Evolutionary conservation across 805 yeast species (phyloP), one percentile per base, ranked within the genome.

Genomic region (Nakazawaea anatomiae): DNA sequence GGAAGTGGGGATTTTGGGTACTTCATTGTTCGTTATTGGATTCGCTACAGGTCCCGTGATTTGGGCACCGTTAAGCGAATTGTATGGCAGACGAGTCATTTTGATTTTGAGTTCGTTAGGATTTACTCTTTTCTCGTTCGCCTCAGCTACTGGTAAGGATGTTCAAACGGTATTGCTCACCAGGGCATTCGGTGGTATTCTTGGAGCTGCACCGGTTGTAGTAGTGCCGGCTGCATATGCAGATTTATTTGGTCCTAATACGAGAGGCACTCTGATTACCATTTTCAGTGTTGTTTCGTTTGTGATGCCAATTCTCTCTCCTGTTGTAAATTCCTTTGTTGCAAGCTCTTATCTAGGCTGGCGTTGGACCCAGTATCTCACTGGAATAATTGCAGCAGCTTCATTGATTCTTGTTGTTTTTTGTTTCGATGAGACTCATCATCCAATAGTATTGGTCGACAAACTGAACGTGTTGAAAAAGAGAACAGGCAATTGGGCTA

Each of bases 41-140:
- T 92, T 90, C 68, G 97, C 97, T 1, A 77, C 89, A 0, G 97
- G 97, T 18, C 98, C 98, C 4, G 73, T 91, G 47, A 60, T 89
- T 38, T 91, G 94, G 89, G 97, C 94, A 29, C 96, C 96, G 4
- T 64, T 87, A 38, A 84, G 92, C n/a, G 96, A 87, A 64, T 60
- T 85, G 38, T 83, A 75, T 57, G 94, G 95, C 50, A 78, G 96
- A 66, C 78, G 79, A 63, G 66, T 76, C 14, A 82, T 87, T 12
- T 59, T 87, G 50, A 56, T 85, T 2, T 55, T 80, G 3, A 79
- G 90, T 5, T 65, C 76, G 4, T 69, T 87, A 41, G 78, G 85
- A 1, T 77, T 79, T 61, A 69, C 76, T 25, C 59, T 77, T 44
- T 87, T 89, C 67, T 74, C 75, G 44, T 86, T 85, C 61, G 96